Percentiles rank a stretch among this genome's conserved stretches.
phyloP scores from a whole-genome alignment of 148 eudicot genomes.

The Vaccinium vitisidaea region DNA sequence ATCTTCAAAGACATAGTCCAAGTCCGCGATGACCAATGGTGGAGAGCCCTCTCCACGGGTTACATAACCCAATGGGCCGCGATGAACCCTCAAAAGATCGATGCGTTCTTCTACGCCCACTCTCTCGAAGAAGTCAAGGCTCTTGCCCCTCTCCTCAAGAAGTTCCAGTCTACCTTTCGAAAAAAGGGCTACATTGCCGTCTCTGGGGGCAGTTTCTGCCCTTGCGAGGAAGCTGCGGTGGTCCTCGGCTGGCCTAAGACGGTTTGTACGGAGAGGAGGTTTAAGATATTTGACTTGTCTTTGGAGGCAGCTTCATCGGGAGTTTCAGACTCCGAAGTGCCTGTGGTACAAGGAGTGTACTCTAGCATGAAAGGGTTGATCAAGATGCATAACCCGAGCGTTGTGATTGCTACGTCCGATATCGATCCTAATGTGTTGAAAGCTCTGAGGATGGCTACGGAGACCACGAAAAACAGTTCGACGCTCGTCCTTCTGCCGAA shows the following conservation, averaged over 20 bases:
- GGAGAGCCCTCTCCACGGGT: slow-evolving; percentile 86
- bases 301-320: slow-evolving; percentile 55
- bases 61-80: slow-evolving; percentile 97
- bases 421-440: slow-evolving; percentile 68
- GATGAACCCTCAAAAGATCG: slow-evolving; percentile 91
- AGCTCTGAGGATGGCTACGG: slow-evolving; percentile 79
- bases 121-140: slow-evolving; percentile 66
- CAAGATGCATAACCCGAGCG: slow-evolving; percentile 79
- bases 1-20: slow-evolving; percentile 90
- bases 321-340: slow-evolving; percentile 73
- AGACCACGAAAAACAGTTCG: slow-evolving; percentile 42
- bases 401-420: slow-evolving; percentile 59
- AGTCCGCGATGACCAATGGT: slow-evolving; percentile 96
- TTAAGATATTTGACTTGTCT: slow-evolving; percentile 84
- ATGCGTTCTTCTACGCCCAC: slow-evolving; percentile 91
- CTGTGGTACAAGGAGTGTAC: slow-evolving; percentile 72
- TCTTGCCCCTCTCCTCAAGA: slow-evolving; percentile 81
- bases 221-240: slow-evolving; percentile 77
- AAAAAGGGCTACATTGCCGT: slow-evolving; percentile 90
- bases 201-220: slow-evolving; percentile 67
- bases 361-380: slow-evolving; percentile 89
- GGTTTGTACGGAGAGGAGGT: slow-evolving; percentile 81
- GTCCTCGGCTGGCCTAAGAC: slow-evolving; percentile 77
- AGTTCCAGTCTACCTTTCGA: slow-evolving; percentile 75
- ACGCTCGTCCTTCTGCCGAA: slow-evolving; percentile 68